Evolutionary conservation across 2,329 filamentous ascomycete genomes (phyloP), one percentile per base, ranked within the genome.

Genomic region (Cercospora sp.): DNA sequence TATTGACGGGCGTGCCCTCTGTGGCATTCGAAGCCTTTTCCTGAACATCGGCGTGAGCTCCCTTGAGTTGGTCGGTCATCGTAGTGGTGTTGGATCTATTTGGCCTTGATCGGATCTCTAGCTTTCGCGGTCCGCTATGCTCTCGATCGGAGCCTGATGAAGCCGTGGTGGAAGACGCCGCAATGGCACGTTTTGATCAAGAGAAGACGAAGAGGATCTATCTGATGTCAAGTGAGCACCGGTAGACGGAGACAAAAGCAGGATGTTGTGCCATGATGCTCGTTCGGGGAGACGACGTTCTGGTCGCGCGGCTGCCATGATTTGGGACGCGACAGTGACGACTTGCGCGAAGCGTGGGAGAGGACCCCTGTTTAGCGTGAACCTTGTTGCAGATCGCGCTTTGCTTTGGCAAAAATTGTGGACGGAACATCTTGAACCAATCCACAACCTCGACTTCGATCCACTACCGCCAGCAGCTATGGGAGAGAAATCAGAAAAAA

Each of bases 401-500:
- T 61, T 20, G 33, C 48, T 55, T 61, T 30, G 59, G 33, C 59
- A 26, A 61, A 61, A 48, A 61, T 42, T 61, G 59, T 23, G 36
- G 59, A 42, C 36, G 20, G n/a, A 36, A 30, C 28, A n/a, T 31
- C 28, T 18, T 16, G 61, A 36, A 20, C 48, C 2, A 23, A 8
- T 59, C 36, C 55, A 3, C 30, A 36, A 36, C 9, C 28, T 59
- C 28, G 31, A 36, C 28, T 23, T n/a, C 30, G 12, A 13, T 5
- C 8, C 31, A 58, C 31, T 30, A 28, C 4, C n/a, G 8, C 12
- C 28, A 8, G 36, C 40, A 13, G 40, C 58, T 10, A 79, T 78
- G 76, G 70, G 75, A 16, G 74, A 72, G 18, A 73, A 74, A 57
- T 72, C 74, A 30, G 82, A 84, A 61, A 85, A 83, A 75, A 86